Conservation (phyloP, 148 eudicot species). For the Spergularia bocconei region DNA sequence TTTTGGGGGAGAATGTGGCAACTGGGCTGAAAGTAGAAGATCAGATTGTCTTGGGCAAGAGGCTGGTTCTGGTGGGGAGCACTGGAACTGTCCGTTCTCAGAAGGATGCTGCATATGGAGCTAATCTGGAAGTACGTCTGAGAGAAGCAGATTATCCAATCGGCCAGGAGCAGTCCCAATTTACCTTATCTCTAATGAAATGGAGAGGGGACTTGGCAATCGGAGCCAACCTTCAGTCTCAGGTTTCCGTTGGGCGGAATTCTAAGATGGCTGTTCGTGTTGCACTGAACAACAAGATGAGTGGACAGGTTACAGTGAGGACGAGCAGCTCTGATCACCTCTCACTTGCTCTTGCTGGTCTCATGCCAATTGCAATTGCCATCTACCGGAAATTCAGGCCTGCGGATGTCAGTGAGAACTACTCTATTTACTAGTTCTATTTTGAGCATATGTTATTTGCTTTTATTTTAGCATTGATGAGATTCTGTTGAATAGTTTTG, state of each 20-base stretch:
- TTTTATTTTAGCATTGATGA: conserved; percentile 2
- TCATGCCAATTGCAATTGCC: conserved; percentile 59
- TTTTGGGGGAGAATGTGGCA: conserved; percentile 79
- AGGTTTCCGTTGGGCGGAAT: conserved; percentile 65
- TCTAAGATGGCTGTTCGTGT: conserved; percentile 80
- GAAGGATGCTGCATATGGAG: conserved; percentile 68
- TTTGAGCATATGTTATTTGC: conserved; percentile 19
- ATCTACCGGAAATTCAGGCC: conserved; percentile 69
- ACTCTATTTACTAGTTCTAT: conserved; percentile 53
- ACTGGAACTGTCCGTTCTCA: conserved; percentile 55
- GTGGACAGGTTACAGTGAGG: conserved; percentile 79
- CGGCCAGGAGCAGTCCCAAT: conserved; percentile 57
- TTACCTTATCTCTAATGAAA: conserved; percentile 50
- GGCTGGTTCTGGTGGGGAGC: conserved; percentile 64
- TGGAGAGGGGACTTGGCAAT: conserved; percentile 68
- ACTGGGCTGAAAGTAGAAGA: conserved; percentile 81
- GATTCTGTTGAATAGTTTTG: conserved; percentile 4
- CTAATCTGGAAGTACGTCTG: conserved; percentile 55
- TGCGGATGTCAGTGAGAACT: conserved; percentile 46
- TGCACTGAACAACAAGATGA: conserved; percentile 84
- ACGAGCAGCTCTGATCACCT: conserved; percentile 91
- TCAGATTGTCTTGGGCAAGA: conserved; percentile 62
- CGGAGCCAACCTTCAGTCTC: conserved; percentile 62
- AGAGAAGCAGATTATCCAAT: conserved; percentile 57
- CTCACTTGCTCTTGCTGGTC: conserved; percentile 64